Evolutionary conservation across 257 asterid species (phyloP), one percentile per base, ranked within the genome.

Genomic region (Fraxinus anomala): DNA sequence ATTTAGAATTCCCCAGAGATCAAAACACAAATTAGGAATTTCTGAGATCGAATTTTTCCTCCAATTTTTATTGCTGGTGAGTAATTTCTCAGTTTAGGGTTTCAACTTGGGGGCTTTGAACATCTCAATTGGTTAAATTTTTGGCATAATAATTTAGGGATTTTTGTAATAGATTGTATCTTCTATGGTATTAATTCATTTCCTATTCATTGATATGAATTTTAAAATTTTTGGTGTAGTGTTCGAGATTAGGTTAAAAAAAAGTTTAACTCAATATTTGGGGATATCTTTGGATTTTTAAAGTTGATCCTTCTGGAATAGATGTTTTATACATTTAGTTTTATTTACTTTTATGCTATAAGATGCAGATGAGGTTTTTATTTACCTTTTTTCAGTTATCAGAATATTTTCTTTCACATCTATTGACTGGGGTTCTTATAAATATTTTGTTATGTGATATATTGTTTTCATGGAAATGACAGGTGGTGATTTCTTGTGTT

Each of bases 31-130:
- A 83, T 77, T 74, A 2, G 5, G 63, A 49, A 76, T 74, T 81
- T 28, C 73, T 49, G 36, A 31, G 78, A 72, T 79, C 68, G 65
- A 76, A 72, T 83, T 42, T 23, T 80, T 76, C 70, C 83, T 66
- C 34, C 56, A 77, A 82, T 36, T 89, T 85, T 86, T 68, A 81
- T 77, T 75, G 67, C 76, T 83, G 93, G 93, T 85, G 17, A 81
- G 90, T 81, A 83, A 5, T 36, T 76, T 77, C 75, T 69, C 76
- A 73, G 68, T 80, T 44, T 51, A 66, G 88, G 85, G 83, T 70
- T 85, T 81, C 75, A 47, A 13, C 78, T 79, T 73, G 12, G 56
- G 51, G 68, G 76, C 51, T 79, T 75, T 36, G 26, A 37, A 37
- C 80, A 68, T 61, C 19, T 70, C 31, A 81, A 80, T 88, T 83